Evolutionary conservation across 257 asterid species (phyloP), one percentile per base, ranked within the genome.

Genomic region (Salvia hispanica): DNA sequence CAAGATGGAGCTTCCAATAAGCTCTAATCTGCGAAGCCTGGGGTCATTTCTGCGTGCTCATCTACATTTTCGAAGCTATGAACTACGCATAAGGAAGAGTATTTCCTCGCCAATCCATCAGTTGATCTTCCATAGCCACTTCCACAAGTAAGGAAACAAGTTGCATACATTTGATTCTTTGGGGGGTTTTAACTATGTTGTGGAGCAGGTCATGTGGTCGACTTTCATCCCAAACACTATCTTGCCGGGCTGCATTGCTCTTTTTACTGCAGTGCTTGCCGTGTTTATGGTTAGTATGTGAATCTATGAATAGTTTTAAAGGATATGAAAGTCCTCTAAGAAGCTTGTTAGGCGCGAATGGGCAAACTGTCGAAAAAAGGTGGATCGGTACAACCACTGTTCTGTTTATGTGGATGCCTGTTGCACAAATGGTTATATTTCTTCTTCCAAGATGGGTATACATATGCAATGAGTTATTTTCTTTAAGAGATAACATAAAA

Each of bases 331-430:
- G 25, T 21, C 25, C 2, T 21, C 25, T 56, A 46, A 72, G 0
- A 5, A 18, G 11, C 40, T 21, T 33, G 13, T 13, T n/a, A 93
- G 98, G 88, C 83, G 58, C 93, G 94, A 8, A 73, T 74, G 82
- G 95, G 97, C 33, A 93, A 88, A 73, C 92, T 93, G 56, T 77
- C 98, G 15, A 86, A 86, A 21, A n/a, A n/a, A n/a, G n/a, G n/a
- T n/a, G n/a, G n/a, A n/a, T n/a, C n/a, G n/a, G n/a, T n/a, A n/a
- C n/a, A n/a, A n/a, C n/a, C n/a, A n/a, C n/a, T n/a, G n/a, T n/a
- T n/a, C n/a, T n/a, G n/a, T n/a, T n/a, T n/a, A n/a, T n/a, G n/a
- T n/a, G n/a, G n/a, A n/a, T n/a, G n/a, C n/a, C n/a, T n/a, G n/a
- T n/a, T n/a, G n/a, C n/a, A n/a, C n/a, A n/a, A n/a, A n/a, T n/a